These are phyloP conservation scores for Picocystis salinarum DNA, from an alignment of 139 green algal genomes.

Conservation along the genomic window DNA sequence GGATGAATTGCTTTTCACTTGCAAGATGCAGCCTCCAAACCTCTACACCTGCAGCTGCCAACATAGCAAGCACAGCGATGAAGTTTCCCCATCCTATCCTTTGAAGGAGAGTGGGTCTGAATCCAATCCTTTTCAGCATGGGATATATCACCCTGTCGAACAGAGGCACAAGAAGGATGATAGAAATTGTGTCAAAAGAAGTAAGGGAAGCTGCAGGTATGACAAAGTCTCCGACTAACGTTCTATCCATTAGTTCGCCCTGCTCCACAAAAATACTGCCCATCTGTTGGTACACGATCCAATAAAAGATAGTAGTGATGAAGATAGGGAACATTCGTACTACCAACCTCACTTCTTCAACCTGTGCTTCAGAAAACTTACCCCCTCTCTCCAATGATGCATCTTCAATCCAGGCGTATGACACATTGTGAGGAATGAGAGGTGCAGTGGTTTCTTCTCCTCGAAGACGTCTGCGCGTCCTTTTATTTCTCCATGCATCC, in stretches of 20 bases:
- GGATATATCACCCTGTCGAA: slow-evolving; percentile 63
- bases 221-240: slow-evolving; percentile 12
- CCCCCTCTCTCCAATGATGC: too few species aligned
- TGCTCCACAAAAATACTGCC: slow-evolving; percentile 72
- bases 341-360: slow-evolving; percentile 84
- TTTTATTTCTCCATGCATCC: too few species aligned
- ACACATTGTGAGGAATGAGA: slow-evolving; percentile 2
- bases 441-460: too few species aligned
- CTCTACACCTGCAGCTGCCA: slow-evolving; percentile 44
- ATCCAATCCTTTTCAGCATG: slow-evolving; percentile 19
- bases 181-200: slow-evolving; percentile 66
- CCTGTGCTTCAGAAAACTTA: slow-evolving; percentile 23
- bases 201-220: slow-evolving; percentile 67
- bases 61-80: slow-evolving; percentile 53
- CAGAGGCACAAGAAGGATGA: slow-evolving; percentile 62
- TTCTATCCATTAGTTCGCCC: slow-evolving; percentile 55
- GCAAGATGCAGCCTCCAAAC: slow-evolving; percentile 28
- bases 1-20: background rate
- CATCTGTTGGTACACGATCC: slow-evolving; percentile 84
- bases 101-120: slow-evolving; percentile 49
- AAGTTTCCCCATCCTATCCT: slow-evolving; percentile 36
- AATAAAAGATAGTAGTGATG: slow-evolving; percentile 68
- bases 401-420: slow-evolving; percentile 3
- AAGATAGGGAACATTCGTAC: slow-evolving; percentile 79
- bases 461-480: too few species aligned